phyloP scores from a whole-genome alignment of 2,329 filamentous ascomycete genomes.

The Scolecobasidium constrictum region DNA sequence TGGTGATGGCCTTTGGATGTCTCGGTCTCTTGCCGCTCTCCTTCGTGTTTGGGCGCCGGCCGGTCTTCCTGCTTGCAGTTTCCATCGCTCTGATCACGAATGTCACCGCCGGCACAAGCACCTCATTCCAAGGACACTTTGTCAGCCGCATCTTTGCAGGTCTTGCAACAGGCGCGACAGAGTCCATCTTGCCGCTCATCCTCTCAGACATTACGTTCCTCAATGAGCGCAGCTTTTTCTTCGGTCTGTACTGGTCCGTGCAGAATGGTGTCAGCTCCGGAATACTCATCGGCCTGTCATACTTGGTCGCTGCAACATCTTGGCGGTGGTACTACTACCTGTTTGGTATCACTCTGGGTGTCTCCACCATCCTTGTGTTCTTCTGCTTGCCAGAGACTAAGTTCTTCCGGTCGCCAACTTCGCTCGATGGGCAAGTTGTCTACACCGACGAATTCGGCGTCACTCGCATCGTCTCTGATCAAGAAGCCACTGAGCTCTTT shows the following conservation, averaged over 20 bases:
- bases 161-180: slow-evolving; percentile 27
- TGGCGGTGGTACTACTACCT: slow-evolving; percentile 35
- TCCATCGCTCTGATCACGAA: slow-evolving; percentile 18
- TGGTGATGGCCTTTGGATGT: slow-evolving; percentile 31
- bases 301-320: slow-evolving; percentile 23
- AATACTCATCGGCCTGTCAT: slow-evolving; percentile 25
- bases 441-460: slow-evolving; percentile 30
- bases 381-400: slow-evolving; percentile 31
- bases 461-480: slow-evolving; percentile 22
- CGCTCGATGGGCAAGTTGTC: slow-evolving; percentile 23
- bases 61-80: slow-evolving; percentile 23
- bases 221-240: slow-evolving; percentile 26
- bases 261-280: slow-evolving; percentile 25
- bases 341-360: slow-evolving; percentile 24
- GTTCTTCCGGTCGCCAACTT: slow-evolving; percentile 24
- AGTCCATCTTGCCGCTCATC: slow-evolving; percentile 29
- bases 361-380: slow-evolving; percentile 25
- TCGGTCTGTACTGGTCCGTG: slow-evolving; percentile 28
- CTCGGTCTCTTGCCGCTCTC: slow-evolving; percentile 28
- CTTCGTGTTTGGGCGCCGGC: slow-evolving; percentile 27
- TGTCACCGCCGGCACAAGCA: slow-evolving; percentile 23
- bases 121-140: slow-evolving; percentile 26
- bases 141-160: slow-evolving; percentile 23
- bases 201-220: slow-evolving; percentile 30
- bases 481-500: slow-evolving; percentile 18